Evolutionary conservation across 2,329 filamentous ascomycete species (phyloP).

Genomic region (Orbilia quercus): DNA sequence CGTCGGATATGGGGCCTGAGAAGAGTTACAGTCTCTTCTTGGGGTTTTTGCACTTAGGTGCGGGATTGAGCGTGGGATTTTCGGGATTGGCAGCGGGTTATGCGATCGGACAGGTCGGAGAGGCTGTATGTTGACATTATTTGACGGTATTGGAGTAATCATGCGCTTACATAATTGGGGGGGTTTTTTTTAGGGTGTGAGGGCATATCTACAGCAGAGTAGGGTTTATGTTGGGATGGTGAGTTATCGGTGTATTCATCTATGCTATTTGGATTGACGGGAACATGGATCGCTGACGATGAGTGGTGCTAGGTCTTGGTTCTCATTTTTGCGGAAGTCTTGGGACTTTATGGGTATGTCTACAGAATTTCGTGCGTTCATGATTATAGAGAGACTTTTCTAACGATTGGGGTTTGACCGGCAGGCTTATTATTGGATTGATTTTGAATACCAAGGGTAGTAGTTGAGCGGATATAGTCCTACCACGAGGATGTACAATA

Average conservation of each 20-base stretch:
- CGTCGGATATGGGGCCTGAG: constrained; percentile 79
- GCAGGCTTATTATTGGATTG: constrained; percentile 55
- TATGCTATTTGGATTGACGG: neutral
- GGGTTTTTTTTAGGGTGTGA: constrained; percentile 76
- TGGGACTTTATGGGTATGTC: constrained; percentile 92
- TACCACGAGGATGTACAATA: neutral
- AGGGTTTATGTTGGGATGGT: constrained; percentile 99
- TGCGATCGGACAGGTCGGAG: constrained; percentile 94
- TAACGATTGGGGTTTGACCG: neutral
- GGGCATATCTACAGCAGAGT: constrained; percentile 95
- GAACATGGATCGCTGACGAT: constrained; percentile 13
- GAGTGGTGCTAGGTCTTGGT: constrained; percentile 31
- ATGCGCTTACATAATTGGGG: constrained; percentile 58
- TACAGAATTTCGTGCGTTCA: neutral
- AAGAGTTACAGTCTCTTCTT: constrained; percentile 83
- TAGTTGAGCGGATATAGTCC: constrained; percentile 36
- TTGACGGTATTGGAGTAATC: neutral
- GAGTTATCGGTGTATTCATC: constrained; percentile 74
- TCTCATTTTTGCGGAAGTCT: constrained; percentile 91
- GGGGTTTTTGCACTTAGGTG: constrained; percentile 92
- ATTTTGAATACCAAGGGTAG: constrained; percentile 60
- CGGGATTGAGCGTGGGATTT: constrained; percentile 88
- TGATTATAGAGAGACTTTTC: neutral
- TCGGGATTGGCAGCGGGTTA: constrained; percentile 95
- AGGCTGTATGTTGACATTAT: constrained; percentile 72